These are phyloP conservation scores for Aegilops bicornis DNA, from an alignment of 176 grass and related monocot genomes.

Conservation along the genomic window DNA sequence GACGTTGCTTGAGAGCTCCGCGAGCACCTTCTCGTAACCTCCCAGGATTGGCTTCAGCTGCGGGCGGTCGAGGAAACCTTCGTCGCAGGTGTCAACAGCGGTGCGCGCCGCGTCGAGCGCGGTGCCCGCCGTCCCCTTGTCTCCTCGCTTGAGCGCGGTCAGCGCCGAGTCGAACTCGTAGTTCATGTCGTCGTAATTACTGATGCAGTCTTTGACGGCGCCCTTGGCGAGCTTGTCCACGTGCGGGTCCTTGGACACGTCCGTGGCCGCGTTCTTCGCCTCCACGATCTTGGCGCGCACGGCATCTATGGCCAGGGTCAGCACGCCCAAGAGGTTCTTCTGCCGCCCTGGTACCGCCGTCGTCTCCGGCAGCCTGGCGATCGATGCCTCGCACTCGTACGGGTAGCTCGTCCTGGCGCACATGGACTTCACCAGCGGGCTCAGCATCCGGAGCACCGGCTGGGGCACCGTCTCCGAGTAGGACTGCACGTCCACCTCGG, in stretches of 20 bases:
- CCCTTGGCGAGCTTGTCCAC: neutral
- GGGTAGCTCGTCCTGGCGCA: constrained; percentile 40
- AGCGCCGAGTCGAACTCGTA: constrained; percentile 1
- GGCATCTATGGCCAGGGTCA: constrained; percentile 45
- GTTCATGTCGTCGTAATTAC: constrained; percentile 44
- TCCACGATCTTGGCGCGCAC: constrained; percentile 16
- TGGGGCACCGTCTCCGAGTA: neutral
- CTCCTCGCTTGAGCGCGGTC: constrained; percentile 21
- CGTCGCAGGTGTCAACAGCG: constrained; percentile 47
- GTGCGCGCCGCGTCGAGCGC: constrained; percentile 38
- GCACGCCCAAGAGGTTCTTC: constrained; percentile 27
- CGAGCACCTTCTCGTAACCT: constrained; percentile 33
- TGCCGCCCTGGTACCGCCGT: neutral
- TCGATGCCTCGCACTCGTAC: constrained; percentile 38
- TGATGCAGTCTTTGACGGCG: constrained; percentile 35
- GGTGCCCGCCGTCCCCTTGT: constrained; percentile 29
- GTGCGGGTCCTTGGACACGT: neutral
- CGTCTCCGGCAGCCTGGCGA: neutral
- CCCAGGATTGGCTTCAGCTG: constrained; percentile 16
- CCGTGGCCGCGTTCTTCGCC: constrained; percentile 19
- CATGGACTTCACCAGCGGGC: constrained; percentile 12
- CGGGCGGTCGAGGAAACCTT: constrained; percentile 42
- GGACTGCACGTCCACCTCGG: neutral
- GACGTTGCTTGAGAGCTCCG: constrained; percentile 48
- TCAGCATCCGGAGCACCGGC: neutral